Base-by-base conservation (phyloP, 1,284 basidiomycete species). In the Filobasidium uniguttulatum region DNA sequence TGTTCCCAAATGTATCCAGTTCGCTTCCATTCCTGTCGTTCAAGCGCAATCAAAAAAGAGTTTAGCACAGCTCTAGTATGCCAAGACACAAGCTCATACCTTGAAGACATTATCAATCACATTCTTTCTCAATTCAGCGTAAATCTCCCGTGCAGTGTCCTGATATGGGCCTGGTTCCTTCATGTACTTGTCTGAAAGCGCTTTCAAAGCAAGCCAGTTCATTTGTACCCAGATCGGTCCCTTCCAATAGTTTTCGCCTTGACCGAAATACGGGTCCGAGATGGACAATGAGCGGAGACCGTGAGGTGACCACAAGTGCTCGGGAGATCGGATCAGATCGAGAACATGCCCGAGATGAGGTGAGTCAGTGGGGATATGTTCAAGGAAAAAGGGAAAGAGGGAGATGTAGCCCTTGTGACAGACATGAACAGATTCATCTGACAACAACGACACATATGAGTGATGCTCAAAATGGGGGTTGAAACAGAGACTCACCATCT, bases 1-100 rank as follows among this genome's bases (percentile, higher is more conserved):
- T 96, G 91, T 66, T 96, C 90, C 88, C 90, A 96, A 9, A 89
- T 85, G 64, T 87, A 91, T 7, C 88, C 89, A 1, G 89, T 94
- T 25, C 83, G 77, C 60, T 85, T 73, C 65, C 89, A 94, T 68
- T 94, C 87, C 83, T 90, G 60, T 14, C 2, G 22, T 35, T 19
- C 19, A 3, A 14, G 17, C 20, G 38, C 2, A 14, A 28, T 30
- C n/a, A n/a, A n/a, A n/a, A n/a, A 29, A 28, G 19, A 25, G 36
- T 15, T 14, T 17, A 1, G 1, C 28, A 17, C n/a, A 44, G 26
- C 26, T n/a, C n/a, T n/a, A n/a, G n/a, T n/a, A n/a, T n/a, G n/a
- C n/a, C n/a, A 20, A 33, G 34, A 2, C 8, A 19, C 14, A 15
- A 5, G 14, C 22, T 59, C 72, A 17, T 55, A 82, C 86, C 75